Evolutionary conservation across 805 yeast species (phyloP), one percentile per base, ranked within the genome.

Genomic region (Lipomyces chichibuensis): DNA sequence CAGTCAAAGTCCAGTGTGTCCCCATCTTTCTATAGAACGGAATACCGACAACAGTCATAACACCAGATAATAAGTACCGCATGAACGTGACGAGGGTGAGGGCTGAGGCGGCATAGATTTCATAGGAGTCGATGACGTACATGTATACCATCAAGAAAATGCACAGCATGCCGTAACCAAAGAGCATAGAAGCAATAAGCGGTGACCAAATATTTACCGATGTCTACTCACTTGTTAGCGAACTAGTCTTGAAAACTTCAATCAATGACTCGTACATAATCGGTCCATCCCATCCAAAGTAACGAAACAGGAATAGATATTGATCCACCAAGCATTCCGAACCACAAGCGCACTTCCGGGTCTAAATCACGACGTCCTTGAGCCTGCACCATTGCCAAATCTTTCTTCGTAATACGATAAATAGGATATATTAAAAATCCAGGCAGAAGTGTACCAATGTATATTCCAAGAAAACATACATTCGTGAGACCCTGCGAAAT

Each of bases 1-100:
- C 66, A 3, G 71, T 69, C 46, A 66, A 52, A 17, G 71, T 69
- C 85, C 85, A 85, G 67, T 84, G 83, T 17, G 83, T 79, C 4
- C 86, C 85, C 77, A 84, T 71, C 23, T 77, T 78, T 65, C 78
- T 77, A 73, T 84, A 84, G 85, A 85, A 82, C 69, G 83, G 87
- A 46, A 80, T 72, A 0, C 85, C 86, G 72, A 85, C 85, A 29
- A 85, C 74, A 0, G 88, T 87, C 77, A 85, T 84, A 1, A 69
- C 79, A 6, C 86, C 88, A 54, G 84, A 82, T 80, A 84, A 80
- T 0, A 78, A 72, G 63, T 84, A 81, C 75, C 89, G 80, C 37
- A 84, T 79, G 62, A 86, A 78, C 0, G 87, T 89, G 77, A 90
- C 91, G 8, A 95, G 94, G 46, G 95, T 94, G 66, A 91, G 77